phyloP scores from a whole-genome alignment of 2,329 filamentous ascomycete species.

The Ceratocystis alfenasii region DNA sequence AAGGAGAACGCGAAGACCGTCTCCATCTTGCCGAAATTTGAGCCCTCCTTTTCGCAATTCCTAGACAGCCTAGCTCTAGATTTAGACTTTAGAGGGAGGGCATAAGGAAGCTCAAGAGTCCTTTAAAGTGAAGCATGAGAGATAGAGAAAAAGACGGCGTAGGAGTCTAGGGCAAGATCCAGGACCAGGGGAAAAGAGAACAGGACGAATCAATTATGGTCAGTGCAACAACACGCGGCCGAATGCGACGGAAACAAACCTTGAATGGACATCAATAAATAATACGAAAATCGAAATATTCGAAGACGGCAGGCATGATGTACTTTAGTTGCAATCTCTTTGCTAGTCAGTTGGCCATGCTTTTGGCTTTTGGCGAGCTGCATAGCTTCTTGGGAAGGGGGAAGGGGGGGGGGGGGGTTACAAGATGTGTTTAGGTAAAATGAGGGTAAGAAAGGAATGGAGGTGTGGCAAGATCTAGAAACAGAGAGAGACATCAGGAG shows the following conservation, averaged over 20 bases:
- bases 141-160: too few species aligned
- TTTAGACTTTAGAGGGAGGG: too few species aligned
- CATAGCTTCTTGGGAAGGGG: neutral
- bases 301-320: neutral
- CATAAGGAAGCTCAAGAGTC: too few species aligned
- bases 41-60: too few species aligned
- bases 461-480: neutral
- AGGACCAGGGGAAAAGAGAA: neutral
- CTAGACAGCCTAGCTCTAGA: too few species aligned
- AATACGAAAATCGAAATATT: neutral
- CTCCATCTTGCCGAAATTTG: too few species aligned
- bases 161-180: neutral
- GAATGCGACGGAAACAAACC: slow-evolving; percentile 12
- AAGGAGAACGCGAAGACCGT: too few species aligned
- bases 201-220: neutral
- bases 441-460: neutral
- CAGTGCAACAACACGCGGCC: slow-evolving; percentile 9
- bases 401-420: too few species aligned
- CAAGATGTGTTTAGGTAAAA: neutral
- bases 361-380: neutral
- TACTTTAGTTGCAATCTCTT: neutral
- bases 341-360: neutral
- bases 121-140: too few species aligned
- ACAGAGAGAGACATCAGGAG: neutral
- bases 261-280: slow-evolving; percentile 3